Conservation (phyloP, 805 yeast genomes). For the Jamesozyma piceae region DNA sequence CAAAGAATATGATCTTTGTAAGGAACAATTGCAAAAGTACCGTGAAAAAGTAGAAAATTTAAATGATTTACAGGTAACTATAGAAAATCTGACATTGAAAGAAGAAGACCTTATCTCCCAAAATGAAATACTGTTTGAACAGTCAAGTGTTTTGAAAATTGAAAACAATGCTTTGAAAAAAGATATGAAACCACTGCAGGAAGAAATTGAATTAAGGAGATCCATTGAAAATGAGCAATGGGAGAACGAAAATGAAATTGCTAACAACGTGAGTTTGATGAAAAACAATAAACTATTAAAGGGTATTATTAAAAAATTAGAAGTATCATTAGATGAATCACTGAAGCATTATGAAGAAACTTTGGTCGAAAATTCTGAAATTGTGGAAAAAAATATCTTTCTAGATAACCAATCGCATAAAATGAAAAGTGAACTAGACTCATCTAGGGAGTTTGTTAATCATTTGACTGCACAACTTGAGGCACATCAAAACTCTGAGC, state of each 20-base stretch:
- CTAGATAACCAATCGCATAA: neutral
- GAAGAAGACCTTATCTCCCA: constrained; percentile 8
- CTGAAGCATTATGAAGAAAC: constrained; percentile 6
- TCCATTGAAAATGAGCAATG: constrained; percentile 27
- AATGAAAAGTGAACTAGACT: constrained; percentile 6
- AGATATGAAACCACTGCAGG: constrained; percentile 30
- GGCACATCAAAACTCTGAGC: constrained; percentile 24
- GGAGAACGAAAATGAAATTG: neutral
- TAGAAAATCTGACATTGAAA: constrained; percentile 17
- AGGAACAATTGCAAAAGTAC: constrained; percentile 8
- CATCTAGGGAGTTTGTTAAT: constrained; percentile 12
- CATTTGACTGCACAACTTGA: constrained; percentile 26
- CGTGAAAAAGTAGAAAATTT: neutral
- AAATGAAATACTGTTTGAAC: constrained; percentile 30
- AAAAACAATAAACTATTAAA: constrained; percentile 3
- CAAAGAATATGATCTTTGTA: constrained; percentile 13
- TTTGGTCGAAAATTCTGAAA: constrained; percentile 6
- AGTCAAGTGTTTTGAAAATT: constrained; percentile 29
- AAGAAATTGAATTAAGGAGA: constrained; percentile 19
- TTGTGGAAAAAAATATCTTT: constrained; percentile 4
- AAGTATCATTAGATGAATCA: constrained; percentile 4
- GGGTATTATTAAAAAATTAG: constrained; percentile 3
- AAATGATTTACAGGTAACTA: constrained; percentile 1
- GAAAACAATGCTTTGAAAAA: constrained; percentile 39
- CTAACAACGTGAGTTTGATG: neutral